These are phyloP conservation scores for Grosmannia penicillata DNA, from an alignment of 2,329 filamentous ascomycete genomes.

Conservation along the genomic window DNA sequence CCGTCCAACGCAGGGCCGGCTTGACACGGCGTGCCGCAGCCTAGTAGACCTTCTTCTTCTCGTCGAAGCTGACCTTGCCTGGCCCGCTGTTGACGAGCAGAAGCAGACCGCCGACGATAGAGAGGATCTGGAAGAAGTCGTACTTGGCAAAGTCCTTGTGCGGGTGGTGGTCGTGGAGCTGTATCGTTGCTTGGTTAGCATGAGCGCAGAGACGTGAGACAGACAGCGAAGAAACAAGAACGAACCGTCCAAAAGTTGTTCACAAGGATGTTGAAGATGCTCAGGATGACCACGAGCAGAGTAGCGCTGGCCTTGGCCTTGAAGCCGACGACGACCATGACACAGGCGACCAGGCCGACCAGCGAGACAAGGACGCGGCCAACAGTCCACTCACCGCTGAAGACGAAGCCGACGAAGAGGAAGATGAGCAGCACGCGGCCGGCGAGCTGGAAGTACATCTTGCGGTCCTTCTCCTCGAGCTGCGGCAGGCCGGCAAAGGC, in stretches of 20 bases:
- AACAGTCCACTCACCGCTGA: conserved; percentile 83
- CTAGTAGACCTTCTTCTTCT: conserved; percentile 99
- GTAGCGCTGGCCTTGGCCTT: conserved; percentile 99
- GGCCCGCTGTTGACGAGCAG: conserved; percentile 97
- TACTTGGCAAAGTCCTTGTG: conserved; percentile 99
- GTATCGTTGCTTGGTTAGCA: conserved; percentile 15
- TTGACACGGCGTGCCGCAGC: no score
- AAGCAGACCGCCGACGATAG: conserved; percentile 91
- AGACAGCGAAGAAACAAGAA: conserved; percentile 10
- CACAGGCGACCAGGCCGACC: conserved; percentile 75
- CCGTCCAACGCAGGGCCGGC: no score
- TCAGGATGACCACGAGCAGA: conserved; percentile 85
- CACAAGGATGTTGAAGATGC: conserved; percentile 89
- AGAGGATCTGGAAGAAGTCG: conserved; percentile 99
- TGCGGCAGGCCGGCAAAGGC: conserved; percentile 87
- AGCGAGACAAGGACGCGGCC: conserved; percentile 75
- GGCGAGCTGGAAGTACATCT: conserved; percentile 99
- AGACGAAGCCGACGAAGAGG: conserved; percentile 92
- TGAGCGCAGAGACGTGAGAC: conserved; percentile 2
- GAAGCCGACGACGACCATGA: conserved; percentile 99
- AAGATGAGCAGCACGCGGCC: conserved; percentile 93
- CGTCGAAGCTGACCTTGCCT: conserved; percentile 93
- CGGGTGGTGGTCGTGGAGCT: conserved; percentile 95
- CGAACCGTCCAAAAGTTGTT: conserved; percentile 99
- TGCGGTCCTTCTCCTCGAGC: conserved; percentile 97